Base-by-base conservation (phyloP, 805 yeast genomes). In the Yamadazyma kitorensis region DNA sequence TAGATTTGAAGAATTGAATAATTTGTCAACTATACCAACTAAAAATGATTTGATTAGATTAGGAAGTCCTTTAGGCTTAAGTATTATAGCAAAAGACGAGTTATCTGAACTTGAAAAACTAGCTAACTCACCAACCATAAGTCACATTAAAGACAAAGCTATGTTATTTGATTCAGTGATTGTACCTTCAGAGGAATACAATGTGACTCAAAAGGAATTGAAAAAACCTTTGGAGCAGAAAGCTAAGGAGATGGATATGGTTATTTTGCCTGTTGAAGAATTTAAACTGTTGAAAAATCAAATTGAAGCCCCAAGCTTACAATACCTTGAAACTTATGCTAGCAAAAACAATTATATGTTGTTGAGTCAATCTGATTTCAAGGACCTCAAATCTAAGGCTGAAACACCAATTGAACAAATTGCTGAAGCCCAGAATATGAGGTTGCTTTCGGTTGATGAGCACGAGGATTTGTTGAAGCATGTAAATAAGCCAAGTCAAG, bases 401-500 rank as follows among this genome's bases (percentile, higher is more conserved):
- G 31, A 33, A 10, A 32, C 39, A 19, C 47, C 60, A 5, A 31
- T 43, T 8, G 34, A 34, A 15, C 39, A 35, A 2, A 17, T 31
- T 10, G 47, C 42, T 3, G 17, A 9, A 6, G 17, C 26, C 5
- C 33, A 23, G 11, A 29, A 32, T 8, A 30, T 37, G 30, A 30
- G 23, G 15, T 19, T 40, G 8, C 4, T 54, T n/a, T 41, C 49
- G 32, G 40, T 43, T 12, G 45, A 44, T 19, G 59, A 54, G 33
- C 49, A 51, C 35, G 39, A 34, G n/a, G 43, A 45, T 28, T 43
- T 54, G 40, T 33, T 28, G 14, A 32, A 37, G 29, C 19, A 28
- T 8, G 39, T 28, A 9, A 39, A 41, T 13, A 39, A 27, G 6
- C 45, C 45, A 9, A 17, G 18, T 6, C 33, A 31, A n/a, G 40